A percentile compares a stretch with the other conserved stretches of the same genome.
Conservation (phyloP, 2,329 filamentous ascomycete genomes). For the Verticillium nonalfalfae region DNA sequence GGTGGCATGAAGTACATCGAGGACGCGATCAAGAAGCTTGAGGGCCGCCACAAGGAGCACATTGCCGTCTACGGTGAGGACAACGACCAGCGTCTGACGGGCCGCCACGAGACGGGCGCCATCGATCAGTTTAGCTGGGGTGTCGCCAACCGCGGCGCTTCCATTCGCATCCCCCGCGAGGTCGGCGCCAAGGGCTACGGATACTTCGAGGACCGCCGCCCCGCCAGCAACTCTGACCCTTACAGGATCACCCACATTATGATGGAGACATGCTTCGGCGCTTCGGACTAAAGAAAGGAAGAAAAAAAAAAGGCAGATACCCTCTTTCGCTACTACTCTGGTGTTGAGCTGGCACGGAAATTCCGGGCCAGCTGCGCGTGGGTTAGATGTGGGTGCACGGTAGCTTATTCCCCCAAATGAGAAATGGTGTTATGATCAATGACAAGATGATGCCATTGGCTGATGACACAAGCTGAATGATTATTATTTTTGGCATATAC, state of each 20-base stretch:
- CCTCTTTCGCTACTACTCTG: background rate
- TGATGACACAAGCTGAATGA: no score
- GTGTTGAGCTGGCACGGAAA: no score
- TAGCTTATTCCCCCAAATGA: background rate
- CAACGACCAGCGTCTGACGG: conserved; percentile 91
- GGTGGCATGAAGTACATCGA: conserved; percentile 94
- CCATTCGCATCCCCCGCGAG: conserved; percentile 85
- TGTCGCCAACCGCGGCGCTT: conserved; percentile 91
- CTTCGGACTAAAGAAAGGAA: conserved; percentile 5
- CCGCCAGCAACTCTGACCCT: conserved; percentile 56
- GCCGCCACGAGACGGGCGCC: conserved; percentile 85
- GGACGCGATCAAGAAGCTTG: conserved; percentile 75
- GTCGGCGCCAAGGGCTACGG: conserved; percentile 83
- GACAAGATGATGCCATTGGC: background rate
- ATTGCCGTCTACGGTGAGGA: conserved; percentile 94
- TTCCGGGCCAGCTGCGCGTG: background rate
- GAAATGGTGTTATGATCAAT: background rate
- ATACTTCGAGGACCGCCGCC: conserved; percentile 84
- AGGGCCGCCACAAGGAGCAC: conserved; percentile 72
- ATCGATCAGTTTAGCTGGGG: conserved; percentile 94
- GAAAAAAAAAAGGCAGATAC: background rate
- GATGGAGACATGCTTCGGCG: conserved; percentile 13
- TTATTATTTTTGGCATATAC: no score
- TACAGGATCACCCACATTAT: conserved; percentile 13
- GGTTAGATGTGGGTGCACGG: background rate